phyloP scores from a whole-genome alignment of 148 eudicot species.

The Fagopyrum tataricum region DNA sequence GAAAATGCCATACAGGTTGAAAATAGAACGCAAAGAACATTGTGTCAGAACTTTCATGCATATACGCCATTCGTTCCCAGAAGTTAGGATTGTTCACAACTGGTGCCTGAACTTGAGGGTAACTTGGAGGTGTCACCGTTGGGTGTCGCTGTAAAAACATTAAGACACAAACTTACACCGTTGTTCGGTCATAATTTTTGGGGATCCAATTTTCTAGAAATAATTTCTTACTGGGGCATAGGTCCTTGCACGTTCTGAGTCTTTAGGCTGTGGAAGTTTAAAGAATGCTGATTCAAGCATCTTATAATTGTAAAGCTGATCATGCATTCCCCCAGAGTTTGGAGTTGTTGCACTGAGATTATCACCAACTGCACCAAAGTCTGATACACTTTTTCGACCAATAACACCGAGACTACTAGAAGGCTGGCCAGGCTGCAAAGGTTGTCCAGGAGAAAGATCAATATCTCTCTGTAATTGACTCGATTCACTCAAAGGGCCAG shows the following conservation, averaged over 20 bases:
- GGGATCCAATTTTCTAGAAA: neutral
- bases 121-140: conserved; percentile 76
- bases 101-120: conserved; percentile 96
- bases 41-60: conserved; percentile 62
- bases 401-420: conserved; percentile 82
- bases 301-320: conserved; percentile 58
- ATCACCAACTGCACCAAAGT: conserved; percentile 92
- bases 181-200: neutral
- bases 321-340: conserved; percentile 61
- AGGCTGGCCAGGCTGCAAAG: conserved; percentile 65
- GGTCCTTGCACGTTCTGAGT: conserved; percentile 83
- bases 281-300: conserved; percentile 88
- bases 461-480: conserved; percentile 50
- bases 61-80: conserved; percentile 88
- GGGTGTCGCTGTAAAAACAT: conserved; percentile 67
- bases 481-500: conserved; percentile 60
- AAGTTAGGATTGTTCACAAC: conserved; percentile 90
- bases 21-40: conserved; percentile 87
- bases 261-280: conserved; percentile 89
- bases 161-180: neutral
- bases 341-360: conserved; percentile 54
- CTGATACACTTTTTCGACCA: conserved; percentile 88
- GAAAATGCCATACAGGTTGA: conserved; percentile 51
- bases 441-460: conserved; percentile 90
- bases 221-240: conserved; percentile 66